These are phyloP conservation scores for Agaricus blazei DNA, from an alignment of 768 basidiomycete genomes.

Conservation along the genomic window DNA sequence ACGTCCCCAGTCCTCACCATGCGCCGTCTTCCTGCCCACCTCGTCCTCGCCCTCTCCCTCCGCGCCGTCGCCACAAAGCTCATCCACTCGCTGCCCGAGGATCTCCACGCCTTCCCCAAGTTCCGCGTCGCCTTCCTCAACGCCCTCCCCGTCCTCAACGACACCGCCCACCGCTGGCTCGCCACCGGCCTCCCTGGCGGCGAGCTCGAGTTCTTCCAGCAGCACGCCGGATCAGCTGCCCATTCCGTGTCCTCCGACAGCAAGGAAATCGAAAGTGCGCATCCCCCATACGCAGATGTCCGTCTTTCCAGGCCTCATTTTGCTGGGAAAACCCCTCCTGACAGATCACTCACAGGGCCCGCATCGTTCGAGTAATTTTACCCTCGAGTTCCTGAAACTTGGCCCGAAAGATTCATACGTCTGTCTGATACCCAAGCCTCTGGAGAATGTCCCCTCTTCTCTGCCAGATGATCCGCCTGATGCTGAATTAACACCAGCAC, in stretches of 20 bases:
- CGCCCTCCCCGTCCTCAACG: conserved; percentile 64
- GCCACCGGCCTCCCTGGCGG: conserved; percentile 68
- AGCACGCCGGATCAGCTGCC: conserved; percentile 44
- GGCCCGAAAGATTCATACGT: conserved; percentile 66
- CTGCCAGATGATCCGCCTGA: conserved; percentile 46
- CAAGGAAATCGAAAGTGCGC: conserved; percentile 59
- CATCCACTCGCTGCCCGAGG: conserved; percentile 75
- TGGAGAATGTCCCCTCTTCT: conserved; percentile 36
- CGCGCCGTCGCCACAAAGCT: conserved; percentile 32
- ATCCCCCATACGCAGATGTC: conserved; percentile 29
- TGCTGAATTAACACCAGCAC: conserved; percentile 59
- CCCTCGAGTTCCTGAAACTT: conserved; percentile 72
- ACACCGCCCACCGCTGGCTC: conserved; percentile 75
- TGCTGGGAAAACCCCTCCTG: neutral
- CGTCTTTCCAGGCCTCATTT: conserved; percentile 6
- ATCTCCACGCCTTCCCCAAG: conserved; percentile 78
- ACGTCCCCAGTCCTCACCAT: conserved; percentile 11
- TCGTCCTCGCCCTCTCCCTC: conserved; percentile 22
- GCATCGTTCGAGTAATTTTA: conserved; percentile 28
- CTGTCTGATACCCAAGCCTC: conserved; percentile 71
- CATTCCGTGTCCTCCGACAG: conserved; percentile 34
- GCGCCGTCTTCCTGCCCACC: conserved; percentile 20
- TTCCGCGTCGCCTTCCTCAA: conserved; percentile 77
- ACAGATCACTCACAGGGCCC: neutral
- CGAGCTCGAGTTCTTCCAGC: conserved; percentile 71